A percentile compares a stretch with the other conserved stretches of the same genome.
Conservation (phyloP, 768 basidiomycete genomes). For the Gloeopeniophorella convolvens region DNA sequence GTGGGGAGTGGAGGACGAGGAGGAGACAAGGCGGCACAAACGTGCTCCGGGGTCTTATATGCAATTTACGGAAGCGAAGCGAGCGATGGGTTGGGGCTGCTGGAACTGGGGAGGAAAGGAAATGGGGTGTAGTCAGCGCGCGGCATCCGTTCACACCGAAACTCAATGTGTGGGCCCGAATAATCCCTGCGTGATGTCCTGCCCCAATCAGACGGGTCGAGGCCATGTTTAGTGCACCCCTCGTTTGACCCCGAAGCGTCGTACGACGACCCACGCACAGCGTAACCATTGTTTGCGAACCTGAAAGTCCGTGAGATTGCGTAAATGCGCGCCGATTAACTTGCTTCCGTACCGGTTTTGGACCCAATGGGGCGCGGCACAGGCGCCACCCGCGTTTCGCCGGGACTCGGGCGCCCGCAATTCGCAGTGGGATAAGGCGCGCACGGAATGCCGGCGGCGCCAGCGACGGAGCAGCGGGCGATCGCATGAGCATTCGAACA, state of each 20-base stretch:
- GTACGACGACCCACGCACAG: too few species aligned
- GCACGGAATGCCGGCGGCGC: not conserved
- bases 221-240: too few species aligned
- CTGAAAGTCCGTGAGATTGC: slow-evolving; percentile 2
- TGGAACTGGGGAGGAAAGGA: not conserved
- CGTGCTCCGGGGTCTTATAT: not conserved
- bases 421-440: not conserved
- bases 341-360: not conserved
- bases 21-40: not conserved
- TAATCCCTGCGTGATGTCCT: not conserved
- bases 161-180: not conserved
- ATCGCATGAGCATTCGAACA: too few species aligned
- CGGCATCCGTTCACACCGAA: slow-evolving; percentile 1
- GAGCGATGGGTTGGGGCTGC: slow-evolving; percentile 5
- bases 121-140: slow-evolving; percentile 11
- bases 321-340: not conserved
- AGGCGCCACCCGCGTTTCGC: not conserved
- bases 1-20: not conserved
- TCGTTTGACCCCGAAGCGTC: too few species aligned
- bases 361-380: not conserved
- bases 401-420: not conserved
- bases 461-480: too few species aligned
- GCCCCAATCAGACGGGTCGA: slow-evolving; percentile 1
- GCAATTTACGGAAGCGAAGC: not conserved
- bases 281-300: too few species aligned